Evolutionary conservation across 495 filamentous ascomycete genomes (phyloP), one percentile per base, ranked within the genome.

Genomic region (Staphylotrichum longicolle): DNA sequence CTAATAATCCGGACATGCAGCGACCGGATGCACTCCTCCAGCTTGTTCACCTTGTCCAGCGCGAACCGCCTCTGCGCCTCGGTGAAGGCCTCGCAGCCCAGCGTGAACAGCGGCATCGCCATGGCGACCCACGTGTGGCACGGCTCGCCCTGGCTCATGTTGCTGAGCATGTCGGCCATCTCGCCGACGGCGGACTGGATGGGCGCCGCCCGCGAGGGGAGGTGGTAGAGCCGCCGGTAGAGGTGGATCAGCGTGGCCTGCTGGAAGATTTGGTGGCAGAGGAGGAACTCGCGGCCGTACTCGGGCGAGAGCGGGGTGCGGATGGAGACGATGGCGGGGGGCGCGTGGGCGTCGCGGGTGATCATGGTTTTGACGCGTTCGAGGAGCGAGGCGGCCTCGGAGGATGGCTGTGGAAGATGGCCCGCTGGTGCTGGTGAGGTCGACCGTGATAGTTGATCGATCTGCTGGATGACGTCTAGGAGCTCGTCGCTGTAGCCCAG

Each of bases 401-500:
- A 7, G 7, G 63, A 37, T 8, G 57, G 51, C 10, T 33, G 33
- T 51, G 32, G 4, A 2, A 11, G 12, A n/a, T 37, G 9, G 11
- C 20, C 20, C 20, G 20, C 20, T 20, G 33, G 34, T 9, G 20
- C 20, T 20, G 33, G 34, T 9, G 50, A 15, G 50, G 12, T 11
- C 3, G n/a, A 32, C 30, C 37, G 41, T 5, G 60, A 42, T 0
- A 63, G 57, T 5, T 61, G 57, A 39, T 63, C 57, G 51, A 66
- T 63, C 7, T 66, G 55, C 51, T 63, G 64, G 34, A 66, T 32
- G 30, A 66, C 35, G 46, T 63, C 42, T 9, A 66, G 57, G 12
- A 66, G 60, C 49, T 66, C 64, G 33, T 60, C 64, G 57, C 60
- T 63, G 61, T 66, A 66, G 8, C 64, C 64, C 5, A 66, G 61